Evolutionary conservation across 2,329 filamentous ascomycete genomes (phyloP).

Genomic region (Neofusicoccum laricinum): DNA sequence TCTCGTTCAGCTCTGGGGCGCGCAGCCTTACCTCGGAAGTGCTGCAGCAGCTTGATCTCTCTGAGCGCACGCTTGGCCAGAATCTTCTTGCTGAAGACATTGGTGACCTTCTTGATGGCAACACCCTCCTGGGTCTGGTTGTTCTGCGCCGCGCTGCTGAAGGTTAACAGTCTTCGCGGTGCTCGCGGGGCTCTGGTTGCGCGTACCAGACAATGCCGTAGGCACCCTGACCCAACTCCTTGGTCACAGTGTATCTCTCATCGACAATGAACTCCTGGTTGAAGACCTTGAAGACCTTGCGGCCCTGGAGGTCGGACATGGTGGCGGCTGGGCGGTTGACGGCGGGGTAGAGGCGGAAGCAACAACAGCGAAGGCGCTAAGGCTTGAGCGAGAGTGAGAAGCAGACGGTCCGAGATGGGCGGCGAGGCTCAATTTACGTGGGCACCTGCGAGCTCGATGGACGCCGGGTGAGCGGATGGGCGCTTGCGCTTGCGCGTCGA

Average conservation of each 20-base stretch:
- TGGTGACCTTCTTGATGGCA: slow-evolving; percentile 99
- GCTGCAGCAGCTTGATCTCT: slow-evolving; percentile 97
- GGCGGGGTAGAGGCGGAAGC: background rate
- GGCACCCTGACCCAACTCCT: slow-evolving; percentile 95
- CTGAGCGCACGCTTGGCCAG: slow-evolving; percentile 94
- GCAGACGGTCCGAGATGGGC: background rate
- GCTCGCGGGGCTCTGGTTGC: slow-evolving; percentile 4
- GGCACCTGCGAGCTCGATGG: background rate
- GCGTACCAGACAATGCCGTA: slow-evolving; percentile 97
- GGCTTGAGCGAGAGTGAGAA: background rate
- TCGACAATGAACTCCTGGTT: slow-evolving; percentile 99
- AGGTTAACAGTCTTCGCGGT: slow-evolving; percentile 22
- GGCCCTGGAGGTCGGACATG: slow-evolving; percentile 63
- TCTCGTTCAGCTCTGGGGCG: slow-evolving; percentile 15
- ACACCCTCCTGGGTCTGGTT: slow-evolving; percentile 87
- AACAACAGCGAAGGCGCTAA: background rate
- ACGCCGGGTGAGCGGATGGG: background rate
- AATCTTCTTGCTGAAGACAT: slow-evolving; percentile 99
- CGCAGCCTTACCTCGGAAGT: slow-evolving; percentile 66
- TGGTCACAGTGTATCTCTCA: slow-evolving; percentile 96
- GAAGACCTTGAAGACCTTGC: slow-evolving; percentile 99
- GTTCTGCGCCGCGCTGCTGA: slow-evolving; percentile 81
- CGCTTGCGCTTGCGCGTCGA: slow-evolving; percentile 9
- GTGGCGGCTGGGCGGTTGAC: slow-evolving; percentile 17
- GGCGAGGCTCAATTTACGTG: background rate